Percentiles rank a stretch among this genome's conserved stretches.
Evolutionary conservation across 2,329 filamentous ascomycete species (phyloP).

Genomic region (Aspergillus niger): DNA sequence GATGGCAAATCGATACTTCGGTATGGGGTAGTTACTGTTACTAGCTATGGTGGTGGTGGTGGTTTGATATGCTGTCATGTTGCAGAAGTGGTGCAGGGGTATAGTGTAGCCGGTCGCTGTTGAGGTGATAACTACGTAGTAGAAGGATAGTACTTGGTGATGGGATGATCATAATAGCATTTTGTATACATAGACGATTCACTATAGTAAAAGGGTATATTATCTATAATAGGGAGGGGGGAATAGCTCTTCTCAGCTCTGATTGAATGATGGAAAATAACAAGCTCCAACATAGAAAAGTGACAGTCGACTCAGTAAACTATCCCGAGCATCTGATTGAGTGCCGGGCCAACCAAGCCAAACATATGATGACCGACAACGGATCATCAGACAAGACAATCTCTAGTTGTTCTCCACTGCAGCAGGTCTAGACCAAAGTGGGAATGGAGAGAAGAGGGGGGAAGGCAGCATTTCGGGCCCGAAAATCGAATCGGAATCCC

Average conservation of each 20-base stretch:
- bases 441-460: not conserved
- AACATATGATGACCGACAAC: not conserved
- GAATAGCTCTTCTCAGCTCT: no score
- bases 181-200: not conserved
- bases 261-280: no score
- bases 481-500: conserved; percentile 1
- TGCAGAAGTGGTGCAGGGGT: not conserved
- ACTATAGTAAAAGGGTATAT: no score
- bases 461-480: not conserved
- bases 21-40: not conserved
- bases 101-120: no score
- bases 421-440: not conserved
- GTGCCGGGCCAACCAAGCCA: no score
- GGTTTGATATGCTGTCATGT: conserved; percentile 3
- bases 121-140: no score
- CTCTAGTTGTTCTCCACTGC: not conserved
- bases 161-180: not conserved
- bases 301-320: no score
- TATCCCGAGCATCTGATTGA: no score
- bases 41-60: not conserved
- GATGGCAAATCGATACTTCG: no score
- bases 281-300: no score
- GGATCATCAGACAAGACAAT: not conserved
- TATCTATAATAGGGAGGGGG: no score
- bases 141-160: not conserved